Conservation (phyloP, 2,329 filamentous ascomycete genomes). For the Exophiala mesophila region DNA sequence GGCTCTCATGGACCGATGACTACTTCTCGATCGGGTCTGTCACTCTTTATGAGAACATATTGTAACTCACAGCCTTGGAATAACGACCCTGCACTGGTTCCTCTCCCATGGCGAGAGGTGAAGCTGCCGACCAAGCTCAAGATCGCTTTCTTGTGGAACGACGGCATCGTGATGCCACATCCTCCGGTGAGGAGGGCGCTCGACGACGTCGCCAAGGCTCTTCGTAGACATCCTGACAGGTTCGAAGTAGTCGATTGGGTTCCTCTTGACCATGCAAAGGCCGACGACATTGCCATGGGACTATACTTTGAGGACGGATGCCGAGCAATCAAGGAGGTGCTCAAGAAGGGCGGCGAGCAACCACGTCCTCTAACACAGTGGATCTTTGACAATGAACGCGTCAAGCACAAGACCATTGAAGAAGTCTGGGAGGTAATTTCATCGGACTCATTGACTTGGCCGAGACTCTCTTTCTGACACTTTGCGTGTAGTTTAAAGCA, state of each 20-base stretch:
- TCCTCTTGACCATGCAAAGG: slow-evolving; percentile 45
- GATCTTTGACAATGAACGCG: slow-evolving; percentile 54
- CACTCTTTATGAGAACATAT: slow-evolving; percentile 40
- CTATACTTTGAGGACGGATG: slow-evolving; percentile 59
- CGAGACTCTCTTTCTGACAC: too few relatives aligned
- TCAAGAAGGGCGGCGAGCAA: slow-evolving; percentile 54
- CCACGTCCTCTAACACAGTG: slow-evolving; percentile 54
- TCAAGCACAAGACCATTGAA: too few relatives aligned
- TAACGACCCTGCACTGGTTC: slow-evolving; percentile 49
- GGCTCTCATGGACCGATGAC: slow-evolving; percentile 51
- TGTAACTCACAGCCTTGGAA: slow-evolving; percentile 47
- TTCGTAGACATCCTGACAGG: slow-evolving; percentile 41
- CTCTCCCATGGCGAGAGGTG: slow-evolving; percentile 45
- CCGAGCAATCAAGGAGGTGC: slow-evolving; percentile 45
- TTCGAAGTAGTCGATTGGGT: slow-evolving; percentile 51
- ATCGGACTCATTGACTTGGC: too few relatives aligned
- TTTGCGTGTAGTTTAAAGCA: too few relatives aligned
- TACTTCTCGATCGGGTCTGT: slow-evolving; percentile 47
- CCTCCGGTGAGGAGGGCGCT: slow-evolving; percentile 55
- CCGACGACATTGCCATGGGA: slow-evolving; percentile 39
- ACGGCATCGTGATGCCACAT: slow-evolving; percentile 59
- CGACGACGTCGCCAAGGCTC: slow-evolving; percentile 37
- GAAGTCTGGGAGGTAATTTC: too few relatives aligned
- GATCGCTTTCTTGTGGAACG: slow-evolving; percentile 60
- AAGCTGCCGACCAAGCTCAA: slow-evolving; percentile 38